Base-by-base conservation (phyloP, 2,329 filamentous ascomycete genomes). In the Hymenoscyphus fraxineus region DNA sequence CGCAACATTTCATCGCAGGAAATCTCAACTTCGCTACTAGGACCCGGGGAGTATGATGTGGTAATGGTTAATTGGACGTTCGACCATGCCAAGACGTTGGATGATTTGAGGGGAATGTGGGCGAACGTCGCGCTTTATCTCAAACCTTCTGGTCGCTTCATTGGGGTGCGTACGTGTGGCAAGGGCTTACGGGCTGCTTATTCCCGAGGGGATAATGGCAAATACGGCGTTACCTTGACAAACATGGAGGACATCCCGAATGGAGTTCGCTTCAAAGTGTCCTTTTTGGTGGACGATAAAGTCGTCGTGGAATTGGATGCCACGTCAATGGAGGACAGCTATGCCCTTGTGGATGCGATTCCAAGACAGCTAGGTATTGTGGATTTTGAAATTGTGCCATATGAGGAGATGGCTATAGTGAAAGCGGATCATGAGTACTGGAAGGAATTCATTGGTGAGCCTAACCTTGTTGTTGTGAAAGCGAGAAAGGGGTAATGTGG, bases 21-120 rank as follows among this genome's bases (percentile, higher is more conserved):
- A 5, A 9, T 58, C 15, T 54, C 47, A 22, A 22, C 47, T 27
- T 54, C 47, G 47, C 15, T 58, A 58, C 31, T 35, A 5, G 31
- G 31, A 32, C 55, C 55, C 15, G 55, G 55, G 31, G 35, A 39
- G 13, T 58, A 58, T n/a, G 55, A 58, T 58, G 3, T 58, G 6
- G 55, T 58, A 13, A 58, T 58, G 55, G 55, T 39, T 4, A 58
- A 58, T 38, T 58, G 55, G 55, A 39, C 35, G 7, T 35, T 58
- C n/a, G 55, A 58, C n/a, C 55, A 58, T 13, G 55, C 55, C 19
- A 31, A 22, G 31, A 58, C 55, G 6, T 39, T 58, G 6, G 55
- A 58, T 39, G 55, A 58, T 38, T 19, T 58, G 31, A 58, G 35
- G 55, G 55, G 55, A 38, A 58, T 58, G 35, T 58, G 55, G 55